These are phyloP conservation scores for Pyronema omphalodes DNA, from an alignment of 495 filamentous ascomycete species.

Conservation along the genomic window DNA sequence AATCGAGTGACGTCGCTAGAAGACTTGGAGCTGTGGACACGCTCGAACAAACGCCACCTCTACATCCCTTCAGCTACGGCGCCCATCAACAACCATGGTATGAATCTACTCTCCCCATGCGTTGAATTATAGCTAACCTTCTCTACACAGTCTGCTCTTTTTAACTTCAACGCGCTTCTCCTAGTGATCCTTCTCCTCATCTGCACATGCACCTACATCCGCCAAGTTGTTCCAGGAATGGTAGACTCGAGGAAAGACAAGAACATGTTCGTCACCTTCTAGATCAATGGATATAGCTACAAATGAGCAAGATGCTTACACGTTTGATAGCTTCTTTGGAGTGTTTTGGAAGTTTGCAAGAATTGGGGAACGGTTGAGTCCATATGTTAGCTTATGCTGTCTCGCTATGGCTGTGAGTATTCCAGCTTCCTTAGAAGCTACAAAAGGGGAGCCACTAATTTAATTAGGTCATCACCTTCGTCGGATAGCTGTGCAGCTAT, in stretches of 20 bases:
- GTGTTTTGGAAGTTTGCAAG: slow-evolving; percentile 95
- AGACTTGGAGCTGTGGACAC: no score
- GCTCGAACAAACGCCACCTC: no score
- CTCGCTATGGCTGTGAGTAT: slow-evolving; percentile 66
- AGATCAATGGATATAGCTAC: slow-evolving; percentile 17
- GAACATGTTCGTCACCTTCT: slow-evolving; percentile 12
- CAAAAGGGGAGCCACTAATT: neutral
- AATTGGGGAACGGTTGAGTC: slow-evolving; percentile 82
- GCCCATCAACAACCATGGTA: neutral
- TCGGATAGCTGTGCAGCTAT: neutral
- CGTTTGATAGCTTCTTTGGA: slow-evolving; percentile 45
- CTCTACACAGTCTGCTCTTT: slow-evolving; percentile 59
- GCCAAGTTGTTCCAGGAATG: slow-evolving; percentile 74
- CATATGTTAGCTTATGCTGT: slow-evolving; percentile 91
- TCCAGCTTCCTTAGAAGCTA: neutral
- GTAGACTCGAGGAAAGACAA: slow-evolving; percentile 78
- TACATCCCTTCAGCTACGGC: no score
- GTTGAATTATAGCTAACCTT: neutral
- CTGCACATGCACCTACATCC: slow-evolving; percentile 84
- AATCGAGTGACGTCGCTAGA: no score
- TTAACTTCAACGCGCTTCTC: slow-evolving; percentile 92
- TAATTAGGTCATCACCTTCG: neutral
- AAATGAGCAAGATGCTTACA: slow-evolving; percentile 29
- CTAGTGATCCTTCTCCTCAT: slow-evolving; percentile 87
- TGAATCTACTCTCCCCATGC: neutral